Base-by-base conservation (phyloP, 140 eudicot genomes). In the Senecio squalidus region DNA sequence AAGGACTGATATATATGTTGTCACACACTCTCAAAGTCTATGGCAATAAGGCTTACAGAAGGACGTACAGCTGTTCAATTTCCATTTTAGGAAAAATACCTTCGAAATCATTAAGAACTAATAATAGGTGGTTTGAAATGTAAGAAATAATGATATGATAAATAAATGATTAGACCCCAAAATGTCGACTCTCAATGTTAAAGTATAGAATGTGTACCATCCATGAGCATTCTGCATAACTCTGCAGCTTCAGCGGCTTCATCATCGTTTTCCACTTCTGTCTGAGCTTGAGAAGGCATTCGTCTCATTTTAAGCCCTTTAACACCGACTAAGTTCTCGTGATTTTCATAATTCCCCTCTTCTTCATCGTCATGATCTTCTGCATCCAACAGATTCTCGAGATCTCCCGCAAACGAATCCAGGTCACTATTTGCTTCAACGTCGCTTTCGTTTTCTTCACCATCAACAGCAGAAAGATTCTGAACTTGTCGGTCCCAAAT, bases 181-280 rank as follows among this genome's bases (percentile, higher is more conserved):
- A n/a, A n/a, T n/a, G n/a, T n/a, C n/a, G n/a, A n/a, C n/a, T n/a
- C n/a, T n/a, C n/a, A 67, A 65, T 28, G 62, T 26, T 66, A 34
- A 4, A 61, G 59, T 17, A 59, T 34, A 47, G 41, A 46, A 34
- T 3, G 4, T 71, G 24, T 92, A 87, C 98, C 98, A 55, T 92
- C 98, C 96, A 92, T 84, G 38, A 87, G 95, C 86, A 87, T 83
- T 72, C 86, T 73, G 81, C 98, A 82, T 40, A 92, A 76, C 63
- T 92, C 98, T 10, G 95, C 96, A 9, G 98, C 98, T 81, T 92
- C 96, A 64, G 98, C 96, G 28, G 92, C 93, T 74, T 92, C 96
- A 59, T 92, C 98, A 66, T 92, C 98, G 50, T 81, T 74, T 78
- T 92, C 96, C 53, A 87, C 98, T 64, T 87, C 88, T 41, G 88